phyloP scores from a whole-genome alignment of 441 rosid genomes.

The Viola pubescens region DNA sequence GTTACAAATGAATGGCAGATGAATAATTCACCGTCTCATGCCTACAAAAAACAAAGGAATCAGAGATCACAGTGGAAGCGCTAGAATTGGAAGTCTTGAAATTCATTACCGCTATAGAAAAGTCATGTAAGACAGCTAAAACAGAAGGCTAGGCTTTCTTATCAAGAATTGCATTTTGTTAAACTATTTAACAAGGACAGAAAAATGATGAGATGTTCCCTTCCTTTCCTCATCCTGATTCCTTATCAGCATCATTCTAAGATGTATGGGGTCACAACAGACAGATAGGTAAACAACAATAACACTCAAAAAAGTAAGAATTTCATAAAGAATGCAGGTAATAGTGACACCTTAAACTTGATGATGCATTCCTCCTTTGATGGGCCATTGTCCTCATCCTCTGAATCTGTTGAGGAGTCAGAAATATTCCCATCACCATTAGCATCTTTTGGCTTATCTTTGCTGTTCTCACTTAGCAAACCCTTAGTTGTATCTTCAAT shows the following conservation, averaged over 20 bases:
- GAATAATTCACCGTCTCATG: no score
- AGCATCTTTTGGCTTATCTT: constrained; percentile 62
- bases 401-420: constrained; percentile 92
- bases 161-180: constrained; percentile 1
- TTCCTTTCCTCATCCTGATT: neutral
- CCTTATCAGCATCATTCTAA: neutral
- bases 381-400: constrained; percentile 84
- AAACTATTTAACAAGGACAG: neutral
- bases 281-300: neutral
- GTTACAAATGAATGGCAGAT: no score
- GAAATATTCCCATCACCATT: constrained; percentile 64
- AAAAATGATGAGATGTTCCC: neutral
- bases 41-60: no score
- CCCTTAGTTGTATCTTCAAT: constrained; percentile 53
- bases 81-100: neutral
- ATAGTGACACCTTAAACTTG: constrained; percentile 68
- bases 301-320: neutral
- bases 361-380: constrained; percentile 71
- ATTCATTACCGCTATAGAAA: neutral
- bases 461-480: constrained; percentile 53
- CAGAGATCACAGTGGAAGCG: no score
- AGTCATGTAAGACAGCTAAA: no score
- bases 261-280: neutral
- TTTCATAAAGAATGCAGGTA: constrained; percentile 15
- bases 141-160: no score